Evolutionary conservation across 768 basidiomycete species (phyloP).

Genomic region (Fomitopsis pulvina): DNA sequence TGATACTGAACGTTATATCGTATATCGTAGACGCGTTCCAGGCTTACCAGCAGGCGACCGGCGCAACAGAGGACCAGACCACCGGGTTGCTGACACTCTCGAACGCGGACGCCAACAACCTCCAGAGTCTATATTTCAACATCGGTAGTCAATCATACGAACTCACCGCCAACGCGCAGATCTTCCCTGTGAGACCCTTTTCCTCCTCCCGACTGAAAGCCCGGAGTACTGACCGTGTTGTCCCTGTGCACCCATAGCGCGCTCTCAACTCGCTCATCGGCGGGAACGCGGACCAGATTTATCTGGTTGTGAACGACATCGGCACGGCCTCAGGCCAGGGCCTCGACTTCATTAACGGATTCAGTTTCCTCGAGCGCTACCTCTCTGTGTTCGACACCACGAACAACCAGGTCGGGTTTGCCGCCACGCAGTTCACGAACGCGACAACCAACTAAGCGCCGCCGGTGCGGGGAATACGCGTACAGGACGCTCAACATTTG

Average conservation of each 20-base stretch:
- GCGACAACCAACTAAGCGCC: constrained; percentile 21
- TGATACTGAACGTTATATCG: background rate
- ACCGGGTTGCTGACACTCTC: constrained; percentile 21
- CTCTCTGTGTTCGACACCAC: constrained; percentile 36
- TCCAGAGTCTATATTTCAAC: constrained; percentile 20
- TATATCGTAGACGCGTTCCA: constrained; percentile 16
- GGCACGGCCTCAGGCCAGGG: constrained; percentile 18
- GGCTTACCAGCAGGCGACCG: constrained; percentile 18
- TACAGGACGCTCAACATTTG: too few relatives aligned
- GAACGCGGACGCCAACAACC: constrained; percentile 10
- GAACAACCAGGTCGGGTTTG: constrained; percentile 33
- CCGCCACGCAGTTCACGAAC: constrained; percentile 27
- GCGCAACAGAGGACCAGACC: constrained; percentile 17
- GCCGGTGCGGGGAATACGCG: too few relatives aligned
- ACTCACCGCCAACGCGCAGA: constrained; percentile 25
- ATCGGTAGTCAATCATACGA: constrained; percentile 19
- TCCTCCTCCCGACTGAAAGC: background rate
- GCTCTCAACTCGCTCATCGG: constrained; percentile 23
- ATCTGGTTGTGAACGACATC: constrained; percentile 21
- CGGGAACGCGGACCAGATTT: constrained; percentile 17
- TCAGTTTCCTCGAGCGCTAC: constrained; percentile 30
- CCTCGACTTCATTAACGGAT: constrained; percentile 26
- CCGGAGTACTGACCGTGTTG: background rate
- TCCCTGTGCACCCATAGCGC: background rate
- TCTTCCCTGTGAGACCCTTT: constrained; percentile 16